Percentiles rank a stretch among this genome's conserved stretches.
Conservation (phyloP, 345 rosid genomes). For the Syzygium grande region DNA sequence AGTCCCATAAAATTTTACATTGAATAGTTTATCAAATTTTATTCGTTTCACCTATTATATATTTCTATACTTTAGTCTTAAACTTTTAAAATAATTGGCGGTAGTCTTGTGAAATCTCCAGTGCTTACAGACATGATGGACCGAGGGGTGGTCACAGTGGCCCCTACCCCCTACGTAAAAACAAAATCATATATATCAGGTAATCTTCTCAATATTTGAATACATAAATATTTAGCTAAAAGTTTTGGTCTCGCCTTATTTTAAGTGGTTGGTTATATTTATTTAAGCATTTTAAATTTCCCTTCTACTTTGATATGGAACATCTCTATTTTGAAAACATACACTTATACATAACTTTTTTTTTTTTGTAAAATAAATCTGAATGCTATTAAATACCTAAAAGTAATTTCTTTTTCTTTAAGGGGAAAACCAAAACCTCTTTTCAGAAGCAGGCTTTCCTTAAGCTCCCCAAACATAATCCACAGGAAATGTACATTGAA, state of each 20-base stretch:
- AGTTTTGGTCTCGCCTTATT: neutral
- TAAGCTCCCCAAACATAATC: too few relatives aligned
- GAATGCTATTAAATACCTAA: neutral
- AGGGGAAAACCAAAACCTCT: neutral
- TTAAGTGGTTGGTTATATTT: neutral
- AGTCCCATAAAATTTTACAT: neutral
- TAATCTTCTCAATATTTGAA: neutral
- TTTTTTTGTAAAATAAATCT: neutral
- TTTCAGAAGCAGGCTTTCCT: neutral
- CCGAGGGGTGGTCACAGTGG: neutral
- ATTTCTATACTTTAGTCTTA: neutral
- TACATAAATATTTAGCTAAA: neutral
- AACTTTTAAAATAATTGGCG: neutral
- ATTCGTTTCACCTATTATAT: neutral
- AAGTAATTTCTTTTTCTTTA: neutral
- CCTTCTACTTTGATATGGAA: neutral
- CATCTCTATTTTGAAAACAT: neutral
- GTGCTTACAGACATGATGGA: neutral
- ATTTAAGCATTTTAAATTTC: neutral
- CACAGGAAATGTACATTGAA: neutral
- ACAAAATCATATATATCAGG: neutral
- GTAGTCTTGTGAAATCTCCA: neutral
- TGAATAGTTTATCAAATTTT: too few relatives aligned
- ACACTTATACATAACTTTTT: neutral
- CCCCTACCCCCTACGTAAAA: neutral